Conservation (phyloP, 2,329 filamentous ascomycete species). For the Westerdykella ornata region DNA sequence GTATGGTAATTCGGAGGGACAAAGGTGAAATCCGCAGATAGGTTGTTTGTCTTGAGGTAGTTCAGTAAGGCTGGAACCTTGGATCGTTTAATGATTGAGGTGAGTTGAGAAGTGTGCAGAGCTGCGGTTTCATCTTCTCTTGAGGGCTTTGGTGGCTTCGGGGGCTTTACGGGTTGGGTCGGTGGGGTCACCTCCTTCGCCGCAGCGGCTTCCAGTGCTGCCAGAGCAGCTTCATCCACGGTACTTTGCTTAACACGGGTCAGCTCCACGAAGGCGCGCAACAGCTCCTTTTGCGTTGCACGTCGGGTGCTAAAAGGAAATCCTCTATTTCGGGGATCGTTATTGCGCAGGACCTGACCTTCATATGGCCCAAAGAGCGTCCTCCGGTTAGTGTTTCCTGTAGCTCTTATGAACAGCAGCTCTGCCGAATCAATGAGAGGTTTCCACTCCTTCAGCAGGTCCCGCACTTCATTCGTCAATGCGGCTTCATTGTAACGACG, state of each 20-base stretch:
- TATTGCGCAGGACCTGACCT: slow-evolving; percentile 69
- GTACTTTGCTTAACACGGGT: slow-evolving; percentile 81
- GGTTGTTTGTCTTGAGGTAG: slow-evolving; percentile 70
- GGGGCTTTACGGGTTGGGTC: slow-evolving; percentile 24
- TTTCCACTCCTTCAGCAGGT: slow-evolving; percentile 78
- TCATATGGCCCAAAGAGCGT: slow-evolving; percentile 91
- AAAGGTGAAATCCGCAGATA: slow-evolving; percentile 69
- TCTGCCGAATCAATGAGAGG: slow-evolving; percentile 75
- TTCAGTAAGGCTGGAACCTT: slow-evolving; percentile 81
- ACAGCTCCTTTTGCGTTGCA: slow-evolving; percentile 88
- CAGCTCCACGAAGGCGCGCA: slow-evolving; percentile 89
- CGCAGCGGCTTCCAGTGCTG: slow-evolving; percentile 42
- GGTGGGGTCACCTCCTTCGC: slow-evolving; percentile 37
- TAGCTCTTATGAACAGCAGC: slow-evolving; percentile 81
- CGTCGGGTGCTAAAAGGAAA: slow-evolving; percentile 92
- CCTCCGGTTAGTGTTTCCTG: slow-evolving; percentile 75
- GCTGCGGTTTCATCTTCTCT: slow-evolving; percentile 78
- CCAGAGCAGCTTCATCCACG: slow-evolving; percentile 60
- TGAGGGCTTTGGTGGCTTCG: slow-evolving; percentile 56
- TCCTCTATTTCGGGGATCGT: slow-evolving; percentile 72
- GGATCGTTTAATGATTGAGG: slow-evolving; percentile 78
- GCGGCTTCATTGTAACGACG: slow-evolving; percentile 93
- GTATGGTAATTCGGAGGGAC: slow-evolving; percentile 68
- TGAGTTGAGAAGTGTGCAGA: slow-evolving; percentile 82
- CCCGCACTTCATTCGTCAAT: slow-evolving; percentile 78